A percentile compares a stretch with the other conserved stretches of the same genome.
phyloP scores from a whole-genome alignment of 768 basidiomycete species.

The Suillus variegatus region DNA sequence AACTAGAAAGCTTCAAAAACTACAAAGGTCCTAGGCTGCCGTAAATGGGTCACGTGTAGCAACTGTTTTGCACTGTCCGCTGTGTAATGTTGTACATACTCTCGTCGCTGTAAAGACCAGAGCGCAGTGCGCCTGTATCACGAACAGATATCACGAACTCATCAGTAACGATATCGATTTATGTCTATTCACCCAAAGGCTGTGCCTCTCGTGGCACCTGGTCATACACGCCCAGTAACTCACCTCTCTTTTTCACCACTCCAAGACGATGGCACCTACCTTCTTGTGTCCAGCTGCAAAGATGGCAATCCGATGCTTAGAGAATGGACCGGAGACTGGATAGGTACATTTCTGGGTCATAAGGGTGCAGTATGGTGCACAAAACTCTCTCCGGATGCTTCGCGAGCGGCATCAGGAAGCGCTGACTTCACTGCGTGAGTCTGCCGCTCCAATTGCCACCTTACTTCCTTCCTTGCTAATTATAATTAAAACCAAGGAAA shows the following conservation, averaged over 20 bases:
- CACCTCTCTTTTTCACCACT: slow-evolving; percentile 91
- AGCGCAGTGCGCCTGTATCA: slow-evolving; percentile 51
- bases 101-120: slow-evolving; percentile 22
- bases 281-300: slow-evolving; percentile 96
- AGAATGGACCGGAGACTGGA: slow-evolving; percentile 99
- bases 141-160: slow-evolving; percentile 15
- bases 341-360: slow-evolving; percentile 88
- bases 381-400: slow-evolving; percentile 84
- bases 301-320: slow-evolving; percentile 98
- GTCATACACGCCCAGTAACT: slow-evolving; percentile 86
- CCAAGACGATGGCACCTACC: slow-evolving; percentile 81
- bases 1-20: background rate
- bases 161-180: slow-evolving; percentile 42
- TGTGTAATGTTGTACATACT: background rate
- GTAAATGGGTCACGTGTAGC: background rate
- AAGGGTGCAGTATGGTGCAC: slow-evolving; percentile 98
- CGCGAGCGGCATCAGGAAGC: slow-evolving; percentile 88
- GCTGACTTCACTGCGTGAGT: slow-evolving; percentile 97
- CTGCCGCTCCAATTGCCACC: background rate
- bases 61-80: background rate
- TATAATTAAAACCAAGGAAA: slow-evolving; percentile 55
- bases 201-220: slow-evolving; percentile 81
- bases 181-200: slow-evolving; percentile 69
- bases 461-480: slow-evolving; percentile 9
- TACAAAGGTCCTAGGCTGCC: background rate